phyloP scores from a whole-genome alignment of 306 rosid genomes.

The Oxytropis ochrocephala region DNA sequence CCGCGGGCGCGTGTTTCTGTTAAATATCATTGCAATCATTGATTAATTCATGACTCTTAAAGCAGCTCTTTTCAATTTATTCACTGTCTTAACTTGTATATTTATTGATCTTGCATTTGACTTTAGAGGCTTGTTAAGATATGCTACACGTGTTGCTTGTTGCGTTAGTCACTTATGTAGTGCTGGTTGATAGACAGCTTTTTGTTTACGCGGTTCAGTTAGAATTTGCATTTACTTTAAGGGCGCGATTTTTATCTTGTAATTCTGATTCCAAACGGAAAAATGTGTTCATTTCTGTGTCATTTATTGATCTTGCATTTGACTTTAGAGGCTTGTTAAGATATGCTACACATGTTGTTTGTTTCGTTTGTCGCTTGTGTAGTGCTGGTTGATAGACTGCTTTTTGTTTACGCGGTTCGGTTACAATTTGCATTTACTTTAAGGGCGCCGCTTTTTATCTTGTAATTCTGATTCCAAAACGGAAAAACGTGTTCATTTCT shows the following conservation, averaged over 20 bases:
- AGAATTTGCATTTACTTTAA: no score
- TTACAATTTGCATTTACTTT: not conserved
- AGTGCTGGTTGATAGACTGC: not conserved
- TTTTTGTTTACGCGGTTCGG: not conserved
- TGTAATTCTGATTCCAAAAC: not conserved
- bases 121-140: not conserved
- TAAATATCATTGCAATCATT: conserved; percentile 7
- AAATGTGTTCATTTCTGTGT: no score
- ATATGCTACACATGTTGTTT: not conserved
- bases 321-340: not conserved
- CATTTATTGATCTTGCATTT: not conserved
- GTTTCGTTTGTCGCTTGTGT: no score
- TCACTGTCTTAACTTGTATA: not conserved
- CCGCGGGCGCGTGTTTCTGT: not conserved
- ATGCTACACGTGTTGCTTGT: not conserved
- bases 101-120: not conserved
- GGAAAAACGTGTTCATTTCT: not conserved
- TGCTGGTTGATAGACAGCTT: not conserved
- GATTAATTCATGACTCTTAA: conserved; percentile 10
- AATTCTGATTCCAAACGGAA: no score
- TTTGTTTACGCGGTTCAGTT: no score
- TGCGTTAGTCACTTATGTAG: no score
- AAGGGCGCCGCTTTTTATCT: not conserved
- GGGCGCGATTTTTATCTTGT: no score
- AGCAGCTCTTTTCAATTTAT: conserved; percentile 4